Conservation (phyloP, 306 rosid genomes). For the Pyrus communis region DNA sequence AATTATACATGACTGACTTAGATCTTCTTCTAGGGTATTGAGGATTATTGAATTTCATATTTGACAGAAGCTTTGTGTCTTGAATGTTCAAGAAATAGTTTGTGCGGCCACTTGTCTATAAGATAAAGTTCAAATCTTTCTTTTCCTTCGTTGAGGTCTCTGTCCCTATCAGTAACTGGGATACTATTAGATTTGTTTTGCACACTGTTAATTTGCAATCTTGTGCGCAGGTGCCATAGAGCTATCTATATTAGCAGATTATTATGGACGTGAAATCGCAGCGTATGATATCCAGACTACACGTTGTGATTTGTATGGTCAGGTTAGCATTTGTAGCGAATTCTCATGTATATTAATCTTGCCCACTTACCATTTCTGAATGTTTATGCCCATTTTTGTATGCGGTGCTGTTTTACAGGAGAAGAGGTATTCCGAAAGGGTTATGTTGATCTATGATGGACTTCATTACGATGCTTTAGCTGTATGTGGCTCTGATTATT, state of each 20-base stretch:
- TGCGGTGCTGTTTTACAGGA: constrained; percentile 48
- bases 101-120: background rate
- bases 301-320: constrained; percentile 92
- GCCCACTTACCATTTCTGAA: constrained; percentile 22
- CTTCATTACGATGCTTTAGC: constrained; percentile 94
- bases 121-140: background rate
- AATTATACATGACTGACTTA: background rate
- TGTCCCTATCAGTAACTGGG: background rate
- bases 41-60: background rate
- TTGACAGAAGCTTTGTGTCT: background rate
- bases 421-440: constrained; percentile 62
- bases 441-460: constrained; percentile 86
- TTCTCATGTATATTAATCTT: constrained; percentile 11
- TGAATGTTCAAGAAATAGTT: background rate
- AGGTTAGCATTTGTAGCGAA: constrained; percentile 44
- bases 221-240: constrained; percentile 77
- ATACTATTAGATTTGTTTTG: background rate
- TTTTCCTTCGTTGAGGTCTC: background rate
- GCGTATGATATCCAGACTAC: constrained; percentile 92
- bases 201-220: constrained; percentile 19
- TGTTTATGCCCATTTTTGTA: constrained; percentile 1
- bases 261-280: constrained; percentile 88
- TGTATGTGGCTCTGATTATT: constrained; percentile 36
- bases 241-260: constrained; percentile 79
- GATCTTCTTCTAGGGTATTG: background rate